Conservation (phyloP, 306 rosid genomes). For the Coriaria nepalensis region DNA sequence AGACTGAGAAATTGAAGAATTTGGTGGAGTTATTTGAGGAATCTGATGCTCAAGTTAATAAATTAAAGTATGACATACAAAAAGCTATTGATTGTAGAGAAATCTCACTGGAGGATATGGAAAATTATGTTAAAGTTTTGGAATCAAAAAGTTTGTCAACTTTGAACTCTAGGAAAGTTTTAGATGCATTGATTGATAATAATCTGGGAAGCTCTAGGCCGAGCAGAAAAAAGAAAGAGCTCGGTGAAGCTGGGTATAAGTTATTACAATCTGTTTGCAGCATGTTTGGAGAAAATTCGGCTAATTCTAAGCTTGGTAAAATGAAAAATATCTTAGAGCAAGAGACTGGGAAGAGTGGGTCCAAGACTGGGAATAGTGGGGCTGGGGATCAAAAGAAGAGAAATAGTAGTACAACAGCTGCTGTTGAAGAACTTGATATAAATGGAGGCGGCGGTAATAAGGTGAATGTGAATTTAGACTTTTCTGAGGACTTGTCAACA, state of each 20-base stretch:
- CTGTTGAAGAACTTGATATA: slow-evolving; percentile 15
- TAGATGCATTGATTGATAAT: slow-evolving; percentile 25
- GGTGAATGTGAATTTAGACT: too few relatives aligned
- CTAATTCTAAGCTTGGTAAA: slow-evolving; percentile 31
- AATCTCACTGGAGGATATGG: slow-evolving; percentile 44
- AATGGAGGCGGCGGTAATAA: too few relatives aligned
- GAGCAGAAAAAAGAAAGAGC: slow-evolving; percentile 46
- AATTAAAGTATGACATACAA: slow-evolving; percentile 39
- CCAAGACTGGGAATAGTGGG: slow-evolving; percentile 17
- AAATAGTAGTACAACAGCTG: slow-evolving; percentile 19
- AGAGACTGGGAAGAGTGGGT: slow-evolving; percentile 19
- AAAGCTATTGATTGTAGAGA: slow-evolving; percentile 42
- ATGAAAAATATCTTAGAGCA: slow-evolving; percentile 30
- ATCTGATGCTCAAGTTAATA: slow-evolving; percentile 29
- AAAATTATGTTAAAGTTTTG: slow-evolving; percentile 34
- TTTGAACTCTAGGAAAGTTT: slow-evolving; percentile 34
- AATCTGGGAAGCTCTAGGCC: slow-evolving; percentile 34
- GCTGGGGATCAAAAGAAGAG: slow-evolving; percentile 20
- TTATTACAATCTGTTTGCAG: slow-evolving; percentile 43
- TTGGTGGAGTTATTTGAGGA: slow-evolving; percentile 42
- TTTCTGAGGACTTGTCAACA: slow-evolving; percentile 19
- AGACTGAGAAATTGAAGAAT: slow-evolving; percentile 36
- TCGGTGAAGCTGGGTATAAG: slow-evolving; percentile 39
- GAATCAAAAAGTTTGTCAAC: slow-evolving; percentile 30
- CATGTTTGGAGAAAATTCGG: slow-evolving; percentile 43